phyloP scores from a whole-genome alignment of 805 yeast genomes.

The Cyberlindnera mississippiensis region DNA sequence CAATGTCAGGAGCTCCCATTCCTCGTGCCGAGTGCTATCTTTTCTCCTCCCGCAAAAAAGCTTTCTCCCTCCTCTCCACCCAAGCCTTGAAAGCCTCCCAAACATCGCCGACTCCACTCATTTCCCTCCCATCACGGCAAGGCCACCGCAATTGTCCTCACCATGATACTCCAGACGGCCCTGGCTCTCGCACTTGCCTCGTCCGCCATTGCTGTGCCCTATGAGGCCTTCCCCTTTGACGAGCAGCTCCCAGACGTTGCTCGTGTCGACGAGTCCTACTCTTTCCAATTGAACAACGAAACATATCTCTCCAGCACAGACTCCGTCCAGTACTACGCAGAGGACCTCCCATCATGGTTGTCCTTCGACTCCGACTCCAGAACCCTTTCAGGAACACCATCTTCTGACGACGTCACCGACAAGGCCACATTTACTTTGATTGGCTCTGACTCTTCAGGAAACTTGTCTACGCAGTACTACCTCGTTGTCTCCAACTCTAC shows the following conservation, averaged over 20 bases:
- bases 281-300: conserved; percentile 62
- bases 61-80: too few species aligned
- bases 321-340: conserved; percentile 50
- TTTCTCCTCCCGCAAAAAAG: too few species aligned
- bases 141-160: not conserved
- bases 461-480: conserved; percentile 46
- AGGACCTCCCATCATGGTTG: conserved; percentile 74
- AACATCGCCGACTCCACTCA: too few species aligned
- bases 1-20: not conserved
- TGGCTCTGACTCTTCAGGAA: conserved; percentile 69
- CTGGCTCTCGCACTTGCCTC: conserved; percentile 6
- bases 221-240: conserved; percentile 69
- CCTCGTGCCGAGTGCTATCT: not conserved
- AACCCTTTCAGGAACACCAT: conserved; percentile 68
- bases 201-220: conserved; percentile 39
- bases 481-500: conserved; percentile 57
- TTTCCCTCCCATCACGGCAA: not conserved
- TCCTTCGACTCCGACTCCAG: conserved; percentile 58
- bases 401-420: conserved; percentile 39
- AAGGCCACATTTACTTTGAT: conserved; percentile 46
- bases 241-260: conserved; percentile 90
- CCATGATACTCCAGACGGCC: not conserved
- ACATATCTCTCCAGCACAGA: conserved; percentile 55
- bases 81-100: too few species aligned
- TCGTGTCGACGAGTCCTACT: conserved; percentile 55